A percentile compares a stretch with the other conserved stretches of the same genome.
Conservation (phyloP, 345 rosid species). For the Lepidium didymum region DNA sequence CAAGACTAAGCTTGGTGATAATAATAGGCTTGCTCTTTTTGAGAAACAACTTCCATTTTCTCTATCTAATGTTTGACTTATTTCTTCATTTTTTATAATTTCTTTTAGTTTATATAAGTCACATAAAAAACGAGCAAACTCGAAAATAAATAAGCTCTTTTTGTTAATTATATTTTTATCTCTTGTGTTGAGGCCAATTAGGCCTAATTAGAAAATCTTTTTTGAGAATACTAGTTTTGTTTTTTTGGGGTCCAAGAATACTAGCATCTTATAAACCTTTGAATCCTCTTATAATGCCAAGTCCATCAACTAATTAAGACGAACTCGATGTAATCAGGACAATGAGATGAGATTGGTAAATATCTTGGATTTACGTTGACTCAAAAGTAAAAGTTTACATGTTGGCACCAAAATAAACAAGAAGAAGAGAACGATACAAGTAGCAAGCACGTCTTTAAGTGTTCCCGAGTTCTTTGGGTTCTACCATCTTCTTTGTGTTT, state of each 20-base stretch:
- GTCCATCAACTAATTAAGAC: neutral
- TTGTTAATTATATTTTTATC: neutral
- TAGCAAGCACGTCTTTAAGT: neutral
- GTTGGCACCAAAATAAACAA: neutral
- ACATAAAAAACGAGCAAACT: neutral
- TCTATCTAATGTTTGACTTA: neutral
- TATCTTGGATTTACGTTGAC: neutral
- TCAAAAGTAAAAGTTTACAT: neutral
- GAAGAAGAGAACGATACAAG: neutral
- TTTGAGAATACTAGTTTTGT: neutral
- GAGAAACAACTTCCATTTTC: slow-evolving; percentile 35
- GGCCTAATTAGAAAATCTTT: neutral
- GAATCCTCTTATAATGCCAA: neutral
- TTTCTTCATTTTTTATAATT: neutral
- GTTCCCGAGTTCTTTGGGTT: neutral
- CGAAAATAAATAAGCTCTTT: neutral
- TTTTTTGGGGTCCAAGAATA: too few species aligned
- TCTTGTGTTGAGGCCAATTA: neutral
- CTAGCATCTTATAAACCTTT: neutral
- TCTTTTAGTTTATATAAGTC: slow-evolving; percentile 20
- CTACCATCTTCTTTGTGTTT: too few species aligned
- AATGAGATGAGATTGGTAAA: neutral
- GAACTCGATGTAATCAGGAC: neutral
- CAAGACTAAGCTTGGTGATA: slow-evolving; percentile 60
- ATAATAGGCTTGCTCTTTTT: slow-evolving; percentile 57